Conservation (phyloP, 176 grass and related monocot genomes). For the Phyllostachys edulis region DNA sequence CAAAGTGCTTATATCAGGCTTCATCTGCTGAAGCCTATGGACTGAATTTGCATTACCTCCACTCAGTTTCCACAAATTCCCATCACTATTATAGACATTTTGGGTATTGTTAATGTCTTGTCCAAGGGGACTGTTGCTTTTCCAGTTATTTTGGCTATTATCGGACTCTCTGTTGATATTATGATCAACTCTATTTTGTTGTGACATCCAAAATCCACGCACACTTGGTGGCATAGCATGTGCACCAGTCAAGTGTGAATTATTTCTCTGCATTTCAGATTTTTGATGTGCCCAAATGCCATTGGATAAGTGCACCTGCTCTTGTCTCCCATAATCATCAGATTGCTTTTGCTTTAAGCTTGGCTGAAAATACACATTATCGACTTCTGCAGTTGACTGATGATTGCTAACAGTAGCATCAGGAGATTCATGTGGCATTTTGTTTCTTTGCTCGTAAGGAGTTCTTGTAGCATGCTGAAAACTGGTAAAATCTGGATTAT, state of each 20-base stretch:
- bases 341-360: conserved; percentile 61
- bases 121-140: conserved; percentile 40
- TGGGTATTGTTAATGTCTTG: conserved; percentile 48
- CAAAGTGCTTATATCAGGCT: conserved; percentile 45
- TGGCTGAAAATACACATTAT: conserved; percentile 50
- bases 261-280: conserved; percentile 55
- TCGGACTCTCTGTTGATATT: conserved; percentile 53
- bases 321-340: conserved; percentile 52
- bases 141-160: conserved; percentile 76
- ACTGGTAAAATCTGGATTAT: conserved; percentile 46
- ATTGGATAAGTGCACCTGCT: conserved; percentile 52
- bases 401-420: conserved; percentile 39
- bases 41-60: conserved; percentile 50
- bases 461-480: conserved; percentile 59
- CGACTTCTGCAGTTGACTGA: conserved; percentile 46
- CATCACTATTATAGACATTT: conserved; percentile 48
- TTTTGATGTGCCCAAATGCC: conserved; percentile 55
- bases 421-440: conserved; percentile 38
- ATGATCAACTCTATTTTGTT: conserved; percentile 52
- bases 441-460: conserved; percentile 48
- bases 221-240: conserved; percentile 42
- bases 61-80: conserved; percentile 50
- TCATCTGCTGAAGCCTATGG: conserved; percentile 45
- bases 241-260: conserved; percentile 32
- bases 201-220: conserved; percentile 69